These are phyloP conservation scores for Sanguinoderma infundibulare DNA, from an alignment of 1,284 basidiomycete genomes.

Conservation along the genomic window DNA sequence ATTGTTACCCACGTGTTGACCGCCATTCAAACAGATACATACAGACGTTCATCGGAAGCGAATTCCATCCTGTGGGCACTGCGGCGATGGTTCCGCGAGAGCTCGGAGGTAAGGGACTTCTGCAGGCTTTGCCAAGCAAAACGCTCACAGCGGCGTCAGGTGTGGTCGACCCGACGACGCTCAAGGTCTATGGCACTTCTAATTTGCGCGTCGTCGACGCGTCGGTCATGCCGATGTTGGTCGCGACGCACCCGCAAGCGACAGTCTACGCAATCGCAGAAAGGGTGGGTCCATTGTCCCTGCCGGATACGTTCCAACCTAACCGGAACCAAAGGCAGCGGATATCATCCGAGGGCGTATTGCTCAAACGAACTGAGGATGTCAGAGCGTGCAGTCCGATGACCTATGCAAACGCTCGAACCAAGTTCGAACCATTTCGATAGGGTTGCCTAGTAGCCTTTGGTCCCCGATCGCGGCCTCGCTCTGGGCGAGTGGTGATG, in stretches of 20 bases:
- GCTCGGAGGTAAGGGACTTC: constrained; percentile 4
- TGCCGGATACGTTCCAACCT: not conserved
- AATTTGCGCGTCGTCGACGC: constrained; percentile 60
- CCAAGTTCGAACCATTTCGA: no score
- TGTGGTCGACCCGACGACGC: constrained; percentile 56
- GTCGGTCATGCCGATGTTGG: constrained; percentile 52
- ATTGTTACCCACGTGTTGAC: not conserved
- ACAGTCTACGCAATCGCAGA: constrained; percentile 26
- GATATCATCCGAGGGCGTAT: not conserved
- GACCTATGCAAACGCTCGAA: no score
- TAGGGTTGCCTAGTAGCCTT: no score
- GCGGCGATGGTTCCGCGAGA: constrained; percentile 12
- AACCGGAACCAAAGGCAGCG: not conserved
- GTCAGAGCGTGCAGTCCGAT: no score
- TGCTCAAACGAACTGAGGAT: not conserved
- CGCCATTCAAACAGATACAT: not conserved
- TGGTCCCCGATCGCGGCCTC: no score
- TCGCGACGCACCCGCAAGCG: constrained; percentile 42
- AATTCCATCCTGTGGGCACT: constrained; percentile 14
- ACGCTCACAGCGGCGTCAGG: constrained; percentile 34
- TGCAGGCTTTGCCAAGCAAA: not conserved
- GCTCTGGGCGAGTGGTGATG: no score
- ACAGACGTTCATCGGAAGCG: constrained; percentile 1
- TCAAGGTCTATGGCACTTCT: constrained; percentile 61
- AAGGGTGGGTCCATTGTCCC: constrained; percentile 9